Percentiles rank a stretch among this genome's conserved stretches.
phyloP scores from a whole-genome alignment of 2,329 filamentous ascomycete genomes.

The Colletotrichum aenigma region DNA sequence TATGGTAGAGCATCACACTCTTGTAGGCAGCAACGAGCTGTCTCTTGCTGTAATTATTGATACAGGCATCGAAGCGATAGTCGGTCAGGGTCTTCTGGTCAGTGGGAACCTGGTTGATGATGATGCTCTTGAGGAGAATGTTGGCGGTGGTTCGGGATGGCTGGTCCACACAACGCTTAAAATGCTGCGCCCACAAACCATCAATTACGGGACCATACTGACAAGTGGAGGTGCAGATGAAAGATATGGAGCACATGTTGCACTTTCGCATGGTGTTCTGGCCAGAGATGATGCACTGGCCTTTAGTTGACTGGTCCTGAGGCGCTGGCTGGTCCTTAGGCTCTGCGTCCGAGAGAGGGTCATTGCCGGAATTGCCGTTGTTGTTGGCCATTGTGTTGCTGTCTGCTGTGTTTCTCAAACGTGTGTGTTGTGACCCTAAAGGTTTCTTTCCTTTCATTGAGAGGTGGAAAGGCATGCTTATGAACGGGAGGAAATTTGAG shows the following conservation, averaged over 20 bases:
- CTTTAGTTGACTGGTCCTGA: too few species aligned
- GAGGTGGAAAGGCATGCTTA: not conserved
- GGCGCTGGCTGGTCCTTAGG: not conserved
- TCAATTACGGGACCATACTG: too few species aligned
- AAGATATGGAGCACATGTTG: not conserved
- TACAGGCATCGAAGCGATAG: not conserved
- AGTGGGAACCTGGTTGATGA: not conserved
- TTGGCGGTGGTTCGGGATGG: not conserved
- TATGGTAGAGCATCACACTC: too few species aligned
- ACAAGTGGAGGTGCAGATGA: too few species aligned
- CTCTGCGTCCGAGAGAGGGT: rapidly evolving
- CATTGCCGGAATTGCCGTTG: rapidly evolving
- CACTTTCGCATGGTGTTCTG: not conserved
- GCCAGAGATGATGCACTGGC: not conserved
- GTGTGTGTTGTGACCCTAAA: rapidly evolving
- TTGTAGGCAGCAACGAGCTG: too few species aligned
- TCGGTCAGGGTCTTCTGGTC: not conserved
- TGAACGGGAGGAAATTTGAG: not conserved
- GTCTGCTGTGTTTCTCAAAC: not conserved
- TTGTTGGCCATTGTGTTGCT: not conserved
- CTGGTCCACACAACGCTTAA: too few species aligned
- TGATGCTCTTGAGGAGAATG: not conserved
- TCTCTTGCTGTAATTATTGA: too few species aligned
- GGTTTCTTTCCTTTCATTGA: not conserved
- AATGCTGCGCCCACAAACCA: too few species aligned